Conservation (phyloP, 495 filamentous ascomycete species). For the Podospora australis region DNA sequence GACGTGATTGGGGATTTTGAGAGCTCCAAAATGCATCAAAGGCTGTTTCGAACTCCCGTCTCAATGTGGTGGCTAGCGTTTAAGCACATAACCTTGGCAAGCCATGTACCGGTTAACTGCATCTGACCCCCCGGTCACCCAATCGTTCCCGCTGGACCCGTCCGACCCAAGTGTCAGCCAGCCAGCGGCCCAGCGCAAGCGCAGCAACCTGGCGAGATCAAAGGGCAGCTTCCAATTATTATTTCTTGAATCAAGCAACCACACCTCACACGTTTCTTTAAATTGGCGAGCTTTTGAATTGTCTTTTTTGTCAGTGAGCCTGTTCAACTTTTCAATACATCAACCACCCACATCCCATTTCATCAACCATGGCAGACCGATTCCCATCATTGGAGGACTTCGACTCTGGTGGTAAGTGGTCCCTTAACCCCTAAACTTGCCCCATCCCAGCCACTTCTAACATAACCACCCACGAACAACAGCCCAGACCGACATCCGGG, state of each 20-base stretch:
- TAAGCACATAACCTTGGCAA: not conserved
- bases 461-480: conserved; percentile 1
- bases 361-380: conserved; percentile 89
- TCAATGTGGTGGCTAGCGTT: not conserved
- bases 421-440: conserved; percentile 4
- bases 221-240: conserved; percentile 4
- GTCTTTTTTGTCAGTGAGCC: not conserved
- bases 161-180: not conserved
- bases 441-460: conserved; percentile 21
- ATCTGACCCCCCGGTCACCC: not conserved
- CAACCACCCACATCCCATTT: conserved; percentile 7
- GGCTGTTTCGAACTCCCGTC: conserved; percentile 6
- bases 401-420: conserved; percentile 65
- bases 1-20: conserved; percentile 16
- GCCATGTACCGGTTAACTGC: conserved; percentile 3
- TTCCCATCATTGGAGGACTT: conserved; percentile 97
- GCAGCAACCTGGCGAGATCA: conserved; percentile 14
- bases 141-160: conserved; percentile 1
- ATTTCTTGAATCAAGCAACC: not conserved
- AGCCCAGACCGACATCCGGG: conserved; percentile 42
- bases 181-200: conserved; percentile 3
- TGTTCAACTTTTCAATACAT: not conserved
- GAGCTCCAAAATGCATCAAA: conserved; percentile 9
- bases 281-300: not conserved
- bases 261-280: not conserved